Conservation (phyloP, 129 eudicot genomes). For the Saposhnikovia divaricata region DNA sequence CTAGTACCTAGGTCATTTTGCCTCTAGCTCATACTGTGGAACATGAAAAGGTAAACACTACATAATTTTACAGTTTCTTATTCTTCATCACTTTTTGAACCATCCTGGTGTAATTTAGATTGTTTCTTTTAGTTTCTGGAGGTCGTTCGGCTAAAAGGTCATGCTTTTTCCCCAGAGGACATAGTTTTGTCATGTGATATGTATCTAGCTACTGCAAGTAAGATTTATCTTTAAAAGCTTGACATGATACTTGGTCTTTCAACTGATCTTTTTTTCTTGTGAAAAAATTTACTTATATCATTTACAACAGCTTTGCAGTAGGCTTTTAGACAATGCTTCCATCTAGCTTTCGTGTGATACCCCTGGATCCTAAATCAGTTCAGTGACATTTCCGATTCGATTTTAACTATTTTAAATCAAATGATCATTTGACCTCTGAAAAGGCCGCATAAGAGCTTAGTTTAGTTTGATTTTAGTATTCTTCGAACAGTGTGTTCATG, state of each 20-base stretch:
- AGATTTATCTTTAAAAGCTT: background rate
- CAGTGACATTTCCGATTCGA: conserved; percentile 13
- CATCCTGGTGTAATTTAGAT: background rate
- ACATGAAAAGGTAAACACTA: conserved; percentile 53
- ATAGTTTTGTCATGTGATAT: conserved; percentile 61
- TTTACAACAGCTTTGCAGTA: conserved; percentile 52
- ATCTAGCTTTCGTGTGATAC: conserved; percentile 75
- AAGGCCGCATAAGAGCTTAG: background rate
- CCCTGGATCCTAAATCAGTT: conserved; percentile 72
- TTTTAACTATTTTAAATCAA: background rate
- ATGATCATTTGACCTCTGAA: background rate
- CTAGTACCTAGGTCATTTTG: conserved; percentile 63
- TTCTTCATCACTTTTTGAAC: background rate
- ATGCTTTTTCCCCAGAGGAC: conserved; percentile 80
- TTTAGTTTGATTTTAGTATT: background rate
- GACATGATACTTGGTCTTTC: background rate
- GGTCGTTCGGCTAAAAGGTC: conserved; percentile 75
- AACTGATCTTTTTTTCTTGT: background rate
- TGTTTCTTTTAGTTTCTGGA: conserved; percentile 49
- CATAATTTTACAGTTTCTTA: background rate
- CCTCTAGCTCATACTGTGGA: conserved; percentile 78
- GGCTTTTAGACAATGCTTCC: conserved; percentile 40
- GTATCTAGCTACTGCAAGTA: conserved; percentile 74
- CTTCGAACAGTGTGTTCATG: background rate
- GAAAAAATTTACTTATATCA: background rate